Evolutionary conservation across 169 alveolate species (phyloP), one percentile per base, ranked within the genome.

Genomic region (Eimeria necatrix): DNA sequence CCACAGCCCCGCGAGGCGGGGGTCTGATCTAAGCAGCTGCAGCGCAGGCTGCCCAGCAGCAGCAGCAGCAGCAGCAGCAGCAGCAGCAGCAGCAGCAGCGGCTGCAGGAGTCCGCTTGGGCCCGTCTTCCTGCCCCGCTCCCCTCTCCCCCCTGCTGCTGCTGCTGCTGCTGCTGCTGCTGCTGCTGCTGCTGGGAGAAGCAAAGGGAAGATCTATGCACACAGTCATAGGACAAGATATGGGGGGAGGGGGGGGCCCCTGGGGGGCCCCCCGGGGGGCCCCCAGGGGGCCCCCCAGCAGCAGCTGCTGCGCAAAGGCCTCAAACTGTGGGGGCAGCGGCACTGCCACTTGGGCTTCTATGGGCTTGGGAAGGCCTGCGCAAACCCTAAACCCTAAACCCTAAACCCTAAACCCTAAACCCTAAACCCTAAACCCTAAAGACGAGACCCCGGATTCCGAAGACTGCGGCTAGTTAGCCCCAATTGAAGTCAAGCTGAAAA

Each of bases 181-280:
- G 8, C 64, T 56, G 64, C 64, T 48, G 26, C 53, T 70, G 1
- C 81, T 24, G 26, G 61, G n/a, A 53, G 90, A 52, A 60, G 48
- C n/a, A 51, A 81, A 81, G 90, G 90, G 90, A 7, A 81, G 68
- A 22, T 81, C 90, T 4, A 81, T 48, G 22, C 90, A 81, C 73
- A 81, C 26, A n/a, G n/a, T n/a, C n/a, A n/a, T n/a, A n/a, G n/a
- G n/a, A n/a, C n/a, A n/a, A 0, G 90, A 49, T 14, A 81, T 51
- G 24, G 90, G 90, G 24, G 90, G n/a, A 2, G 90, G 59, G n/a
- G n/a, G n/a, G n/a, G n/a, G n/a, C n/a, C n/a, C n/a, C 24, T n/a
- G 51, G 71, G n/a, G n/a, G 73, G 68, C 59, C 32, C 52, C 52
- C 9, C 73, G 52, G 4, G 51, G 51, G 10, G 48, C 90, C n/a